These are phyloP conservation scores for Petunia axillaris DNA, from an alignment of 257 asterid genomes.

Conservation along the genomic window DNA sequence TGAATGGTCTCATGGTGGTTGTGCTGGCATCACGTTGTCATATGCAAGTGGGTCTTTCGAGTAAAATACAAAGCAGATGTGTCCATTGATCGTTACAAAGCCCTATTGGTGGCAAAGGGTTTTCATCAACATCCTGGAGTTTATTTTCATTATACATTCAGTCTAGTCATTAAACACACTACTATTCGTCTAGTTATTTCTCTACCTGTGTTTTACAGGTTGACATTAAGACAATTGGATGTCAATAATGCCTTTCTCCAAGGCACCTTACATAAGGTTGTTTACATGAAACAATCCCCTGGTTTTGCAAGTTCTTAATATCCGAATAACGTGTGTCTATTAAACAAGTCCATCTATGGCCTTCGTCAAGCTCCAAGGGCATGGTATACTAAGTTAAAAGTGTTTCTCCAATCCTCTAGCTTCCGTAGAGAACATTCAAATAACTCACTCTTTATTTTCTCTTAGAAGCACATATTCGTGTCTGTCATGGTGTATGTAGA, in stretches of 20 bases:
- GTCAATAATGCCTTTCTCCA: background rate
- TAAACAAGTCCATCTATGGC: background rate
- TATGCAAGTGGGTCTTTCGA: background rate
- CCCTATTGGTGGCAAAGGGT: background rate
- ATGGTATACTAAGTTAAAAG: background rate
- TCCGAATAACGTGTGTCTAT: background rate
- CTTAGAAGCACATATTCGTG: background rate
- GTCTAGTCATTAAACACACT: background rate
- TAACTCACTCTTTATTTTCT: background rate
- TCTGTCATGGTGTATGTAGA: constrained; percentile 14
- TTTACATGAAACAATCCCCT: background rate
- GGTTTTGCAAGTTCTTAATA: background rate
- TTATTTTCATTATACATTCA: background rate
- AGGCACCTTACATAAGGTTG: background rate
- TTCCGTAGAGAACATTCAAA: background rate
- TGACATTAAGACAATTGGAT: background rate
- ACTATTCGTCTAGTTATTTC: background rate
- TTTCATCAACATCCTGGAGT: background rate
- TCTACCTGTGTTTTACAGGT: background rate
- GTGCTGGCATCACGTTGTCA: background rate
- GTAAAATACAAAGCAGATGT: background rate
- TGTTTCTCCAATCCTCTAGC: background rate
- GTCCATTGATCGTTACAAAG: background rate
- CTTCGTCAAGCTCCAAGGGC: constrained; percentile 14
- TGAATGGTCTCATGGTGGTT: too few relatives aligned